phyloP scores from a whole-genome alignment of 768 basidiomycete genomes.

The Tricholoma matsutake region DNA sequence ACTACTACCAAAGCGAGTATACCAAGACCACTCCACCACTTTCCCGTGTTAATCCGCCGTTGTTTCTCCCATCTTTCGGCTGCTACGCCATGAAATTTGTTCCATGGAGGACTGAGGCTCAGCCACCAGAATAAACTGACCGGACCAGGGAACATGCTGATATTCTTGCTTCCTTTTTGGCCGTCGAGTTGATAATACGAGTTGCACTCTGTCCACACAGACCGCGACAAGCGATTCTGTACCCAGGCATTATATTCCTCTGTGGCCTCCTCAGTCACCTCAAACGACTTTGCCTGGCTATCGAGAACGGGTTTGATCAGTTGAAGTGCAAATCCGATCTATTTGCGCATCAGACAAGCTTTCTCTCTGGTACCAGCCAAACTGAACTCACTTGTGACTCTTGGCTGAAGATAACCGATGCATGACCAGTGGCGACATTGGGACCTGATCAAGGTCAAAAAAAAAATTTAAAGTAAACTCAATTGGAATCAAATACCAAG shows the following conservation, averaged over 20 bases:
- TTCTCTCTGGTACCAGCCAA: slow-evolving; percentile 5
- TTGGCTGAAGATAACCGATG: slow-evolving; percentile 52
- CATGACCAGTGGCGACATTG: slow-evolving; percentile 56
- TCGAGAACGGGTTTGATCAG: slow-evolving; percentile 51
- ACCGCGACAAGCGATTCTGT: slow-evolving; percentile 41
- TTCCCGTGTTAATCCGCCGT: slow-evolving; percentile 19
- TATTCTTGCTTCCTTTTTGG: slow-evolving; percentile 37
- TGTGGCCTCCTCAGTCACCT: slow-evolving; percentile 44
- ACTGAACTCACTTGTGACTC: slow-evolving; percentile 47
- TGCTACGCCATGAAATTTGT: slow-evolving; percentile 38
- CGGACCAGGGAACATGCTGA: slow-evolving; percentile 54
- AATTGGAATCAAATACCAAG: slow-evolving; percentile 32
- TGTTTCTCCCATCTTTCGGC: slow-evolving; percentile 37
- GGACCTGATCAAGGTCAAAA: slow-evolving; percentile 35
- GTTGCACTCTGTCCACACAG: slow-evolving; percentile 52
- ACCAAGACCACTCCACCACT: slow-evolving; percentile 19
- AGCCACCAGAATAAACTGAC: slow-evolving; percentile 53
- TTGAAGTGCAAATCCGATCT: slow-evolving; percentile 50
- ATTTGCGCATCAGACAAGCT: slow-evolving; percentile 7
- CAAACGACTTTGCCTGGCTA: slow-evolving; percentile 47
- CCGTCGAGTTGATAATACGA: slow-evolving; percentile 48
- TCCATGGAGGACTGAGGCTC: slow-evolving; percentile 39
- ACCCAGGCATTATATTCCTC: slow-evolving; percentile 51
- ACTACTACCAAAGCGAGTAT: slow-evolving; percentile 21
- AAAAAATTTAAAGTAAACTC: background rate